These are phyloP conservation scores for Hyaloscypha finlandica DNA, from an alignment of 495 filamentous ascomycete genomes.

Conservation along the genomic window DNA sequence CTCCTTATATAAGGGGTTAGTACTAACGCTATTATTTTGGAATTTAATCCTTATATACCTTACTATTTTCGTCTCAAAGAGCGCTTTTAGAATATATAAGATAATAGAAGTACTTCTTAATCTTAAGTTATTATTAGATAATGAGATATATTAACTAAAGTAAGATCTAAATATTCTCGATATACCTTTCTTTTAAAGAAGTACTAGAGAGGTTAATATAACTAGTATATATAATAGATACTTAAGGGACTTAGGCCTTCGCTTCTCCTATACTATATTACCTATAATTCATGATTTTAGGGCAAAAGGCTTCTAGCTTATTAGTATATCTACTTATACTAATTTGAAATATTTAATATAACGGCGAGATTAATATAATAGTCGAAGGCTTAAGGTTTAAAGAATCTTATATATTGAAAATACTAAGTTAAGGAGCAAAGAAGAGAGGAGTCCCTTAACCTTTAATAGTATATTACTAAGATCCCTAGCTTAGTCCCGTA, in stretches of 20 bases:
- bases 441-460: no score
- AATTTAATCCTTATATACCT: neutral
- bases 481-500: no score
- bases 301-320: neutral
- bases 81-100: neutral
- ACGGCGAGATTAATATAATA: no score
- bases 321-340: neutral
- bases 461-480: no score
- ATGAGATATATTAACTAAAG: neutral
- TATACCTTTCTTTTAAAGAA: neutral
- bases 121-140: neutral
- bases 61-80: neutral
- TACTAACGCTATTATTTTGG: neutral
- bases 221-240: neutral
- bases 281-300: neutral
- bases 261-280: neutral
- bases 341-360: neutral
- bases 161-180: neutral
- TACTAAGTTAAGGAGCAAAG: no score
- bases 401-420: no score
- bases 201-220: neutral
- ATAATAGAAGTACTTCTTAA: neutral
- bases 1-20: no score
- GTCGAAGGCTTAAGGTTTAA: no score
- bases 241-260: neutral